Percentiles rank a stretch among this genome's conserved stretches.
These are phyloP conservation scores for Acanthamoeba castellanii DNA, from an alignment of 208 protist genomes.

Conservation along the genomic window DNA sequence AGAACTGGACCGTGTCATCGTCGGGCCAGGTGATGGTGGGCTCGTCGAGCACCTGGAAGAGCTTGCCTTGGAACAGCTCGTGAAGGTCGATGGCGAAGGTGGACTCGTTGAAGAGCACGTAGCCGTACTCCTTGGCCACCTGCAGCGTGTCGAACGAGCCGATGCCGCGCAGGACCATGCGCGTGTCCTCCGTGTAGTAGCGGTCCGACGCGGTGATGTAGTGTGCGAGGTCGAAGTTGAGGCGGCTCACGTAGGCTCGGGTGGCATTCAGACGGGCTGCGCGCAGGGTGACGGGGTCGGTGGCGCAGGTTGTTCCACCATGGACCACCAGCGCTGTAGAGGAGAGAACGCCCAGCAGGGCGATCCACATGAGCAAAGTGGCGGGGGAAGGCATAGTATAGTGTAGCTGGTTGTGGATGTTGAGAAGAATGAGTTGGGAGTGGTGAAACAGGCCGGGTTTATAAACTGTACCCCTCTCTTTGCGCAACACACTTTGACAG, in stretches of 20 bases:
- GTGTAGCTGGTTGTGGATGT: no score
- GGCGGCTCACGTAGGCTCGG: neutral
- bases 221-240: neutral
- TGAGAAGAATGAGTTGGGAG: no score
- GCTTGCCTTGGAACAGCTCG: neutral
- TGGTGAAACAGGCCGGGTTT: no score
- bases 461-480: no score
- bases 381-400: no score
- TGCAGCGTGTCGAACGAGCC: neutral
- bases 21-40: neutral
- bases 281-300: neutral
- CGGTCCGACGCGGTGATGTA: neutral
- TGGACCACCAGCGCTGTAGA: no score
- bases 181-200: neutral
- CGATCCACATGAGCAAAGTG: no score
- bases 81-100: neutral
- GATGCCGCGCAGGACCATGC: neutral
- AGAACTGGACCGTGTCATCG: neutral
- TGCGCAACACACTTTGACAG: no score
- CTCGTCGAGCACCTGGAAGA: neutral
- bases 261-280: neutral
- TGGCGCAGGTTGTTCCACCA: no score
- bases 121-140: slow-evolving; percentile 30
- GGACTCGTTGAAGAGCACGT: neutral
- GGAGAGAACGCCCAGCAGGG: no score